phyloP scores from a whole-genome alignment of 1,284 basidiomycete species.

The Xerocomus amazonicus region DNA sequence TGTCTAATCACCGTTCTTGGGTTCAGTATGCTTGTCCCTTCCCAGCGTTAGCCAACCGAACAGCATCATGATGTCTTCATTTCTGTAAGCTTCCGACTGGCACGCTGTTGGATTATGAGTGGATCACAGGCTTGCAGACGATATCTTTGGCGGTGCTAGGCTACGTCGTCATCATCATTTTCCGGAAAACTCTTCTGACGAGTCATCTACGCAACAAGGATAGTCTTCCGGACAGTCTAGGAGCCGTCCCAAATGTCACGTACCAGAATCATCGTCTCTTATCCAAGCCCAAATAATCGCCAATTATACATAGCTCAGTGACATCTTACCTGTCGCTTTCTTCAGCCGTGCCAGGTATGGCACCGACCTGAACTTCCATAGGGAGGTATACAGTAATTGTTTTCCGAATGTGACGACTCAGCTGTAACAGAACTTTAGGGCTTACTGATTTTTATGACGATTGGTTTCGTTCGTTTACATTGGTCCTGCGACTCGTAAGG shows the following conservation, averaged over 20 bases:
- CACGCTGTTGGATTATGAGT: neutral
- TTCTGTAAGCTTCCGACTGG: slow-evolving; percentile 10
- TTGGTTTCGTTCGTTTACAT: slow-evolving; percentile 43
- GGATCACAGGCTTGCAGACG: slow-evolving; percentile 9
- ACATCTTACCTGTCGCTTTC: slow-evolving; percentile 46
- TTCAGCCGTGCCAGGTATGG: slow-evolving; percentile 50
- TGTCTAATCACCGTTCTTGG: slow-evolving; percentile 16
- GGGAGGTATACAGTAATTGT: slow-evolving; percentile 44
- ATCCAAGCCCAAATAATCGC: slow-evolving; percentile 7
- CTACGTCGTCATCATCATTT: slow-evolving; percentile 6
- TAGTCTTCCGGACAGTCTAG: neutral
- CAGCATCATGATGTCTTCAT: slow-evolving; percentile 7
- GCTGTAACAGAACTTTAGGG: neutral
- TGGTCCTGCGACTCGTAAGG: slow-evolving; percentile 47
- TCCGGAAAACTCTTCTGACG: slow-evolving; percentile 1
- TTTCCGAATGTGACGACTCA: slow-evolving; percentile 45
- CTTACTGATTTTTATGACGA: neutral
- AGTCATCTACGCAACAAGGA: slow-evolving; percentile 1
- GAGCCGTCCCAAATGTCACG: slow-evolving; percentile 9
- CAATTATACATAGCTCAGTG: slow-evolving; percentile 39
- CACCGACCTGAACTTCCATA: slow-evolving; percentile 44
- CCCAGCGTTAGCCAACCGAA: slow-evolving; percentile 1
- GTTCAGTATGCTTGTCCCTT: slow-evolving; percentile 3
- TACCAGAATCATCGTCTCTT: slow-evolving; percentile 3
- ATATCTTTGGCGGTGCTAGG: slow-evolving; percentile 10